Evolutionary conservation across 495 filamentous ascomycete species (phyloP).

Genomic region (Podospora fimiseda): DNA sequence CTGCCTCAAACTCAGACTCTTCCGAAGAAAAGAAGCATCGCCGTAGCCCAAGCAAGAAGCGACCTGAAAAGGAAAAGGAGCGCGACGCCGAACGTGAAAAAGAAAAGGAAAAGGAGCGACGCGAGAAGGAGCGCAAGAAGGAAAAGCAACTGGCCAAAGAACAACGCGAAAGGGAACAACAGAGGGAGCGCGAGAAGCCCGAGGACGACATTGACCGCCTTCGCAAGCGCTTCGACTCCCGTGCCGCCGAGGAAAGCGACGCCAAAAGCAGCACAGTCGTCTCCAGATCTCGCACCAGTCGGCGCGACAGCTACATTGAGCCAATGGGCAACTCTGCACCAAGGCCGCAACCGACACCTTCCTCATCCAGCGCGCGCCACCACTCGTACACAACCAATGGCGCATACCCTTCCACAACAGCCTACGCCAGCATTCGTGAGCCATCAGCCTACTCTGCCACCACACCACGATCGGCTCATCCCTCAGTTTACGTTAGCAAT

Average conservation of each 20-base stretch:
- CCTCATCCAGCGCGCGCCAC: slow-evolving; percentile 16
- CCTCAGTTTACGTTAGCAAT: slow-evolving; percentile 20
- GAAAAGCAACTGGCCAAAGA: slow-evolving; percentile 16
- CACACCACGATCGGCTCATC: slow-evolving; percentile 18
- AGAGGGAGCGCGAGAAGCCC: slow-evolving; percentile 7
- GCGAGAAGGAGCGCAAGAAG: slow-evolving; percentile 11
- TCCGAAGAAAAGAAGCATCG: slow-evolving; percentile 25
- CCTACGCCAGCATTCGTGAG: slow-evolving; percentile 19
- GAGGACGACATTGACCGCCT: slow-evolving; percentile 22
- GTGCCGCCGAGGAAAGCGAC: slow-evolving; percentile 25
- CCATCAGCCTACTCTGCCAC: slow-evolving; percentile 2
- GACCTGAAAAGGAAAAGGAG: slow-evolving; percentile 11
- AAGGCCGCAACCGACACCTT: slow-evolving; percentile 14
- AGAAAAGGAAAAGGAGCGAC: slow-evolving; percentile 16
- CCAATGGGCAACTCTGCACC: slow-evolving; percentile 26
- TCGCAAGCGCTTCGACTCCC: slow-evolving; percentile 22
- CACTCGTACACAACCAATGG: slow-evolving; percentile 11
- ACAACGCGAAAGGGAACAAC: slow-evolving; percentile 18
- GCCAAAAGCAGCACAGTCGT: slow-evolving; percentile 23
- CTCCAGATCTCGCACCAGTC: slow-evolving; percentile 14
- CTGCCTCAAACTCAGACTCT: slow-evolving; percentile 16
- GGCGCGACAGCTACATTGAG: slow-evolving; percentile 33
- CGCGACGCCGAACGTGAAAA: slow-evolving; percentile 15
- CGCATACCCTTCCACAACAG: slow-evolving; percentile 12
- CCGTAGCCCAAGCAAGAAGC: slow-evolving; percentile 22